Evolutionary conservation across 805 yeast genomes (phyloP).

Genomic region (Suhomyces tanzawaensis): DNA sequence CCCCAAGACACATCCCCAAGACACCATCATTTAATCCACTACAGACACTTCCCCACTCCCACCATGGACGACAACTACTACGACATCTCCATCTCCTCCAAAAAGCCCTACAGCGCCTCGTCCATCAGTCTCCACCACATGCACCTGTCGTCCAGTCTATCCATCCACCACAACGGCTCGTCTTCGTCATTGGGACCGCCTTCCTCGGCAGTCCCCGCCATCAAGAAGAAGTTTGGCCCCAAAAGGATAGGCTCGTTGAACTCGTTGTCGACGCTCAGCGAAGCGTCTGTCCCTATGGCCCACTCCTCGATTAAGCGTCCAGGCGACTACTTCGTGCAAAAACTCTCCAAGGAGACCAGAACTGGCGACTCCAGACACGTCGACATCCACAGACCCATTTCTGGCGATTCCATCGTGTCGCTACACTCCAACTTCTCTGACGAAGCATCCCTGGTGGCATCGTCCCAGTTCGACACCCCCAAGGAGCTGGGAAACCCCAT

Average conservation of each 20-base stretch:
- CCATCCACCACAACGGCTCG: constrained; percentile 5
- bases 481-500: constrained; percentile 9
- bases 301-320: constrained; percentile 22
- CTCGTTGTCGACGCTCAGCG: constrained; percentile 20
- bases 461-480: constrained; percentile 30
- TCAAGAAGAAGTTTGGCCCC: constrained; percentile 22
- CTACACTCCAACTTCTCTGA: constrained; percentile 34
- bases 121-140: constrained; percentile 2
- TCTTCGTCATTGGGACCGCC: not conserved
- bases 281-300: constrained; percentile 6
- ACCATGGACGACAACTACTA: constrained; percentile 30
- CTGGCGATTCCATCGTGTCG: constrained; percentile 34
- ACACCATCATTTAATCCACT: no score
- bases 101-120: not conserved
- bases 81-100: constrained; percentile 17
- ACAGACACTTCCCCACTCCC: no score
- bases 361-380: constrained; percentile 11
- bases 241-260: constrained; percentile 28
- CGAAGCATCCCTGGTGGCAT: constrained; percentile 31
- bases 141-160: constrained; percentile 4
- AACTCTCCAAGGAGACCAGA: constrained; percentile 22
- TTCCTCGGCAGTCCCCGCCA: constrained; percentile 4
- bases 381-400: constrained; percentile 21
- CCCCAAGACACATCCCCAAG: not conserved
- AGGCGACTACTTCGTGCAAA: constrained; percentile 38